Evolutionary conservation across 441 rosid species (phyloP).

Genomic region (Eruca vesicaria): DNA sequence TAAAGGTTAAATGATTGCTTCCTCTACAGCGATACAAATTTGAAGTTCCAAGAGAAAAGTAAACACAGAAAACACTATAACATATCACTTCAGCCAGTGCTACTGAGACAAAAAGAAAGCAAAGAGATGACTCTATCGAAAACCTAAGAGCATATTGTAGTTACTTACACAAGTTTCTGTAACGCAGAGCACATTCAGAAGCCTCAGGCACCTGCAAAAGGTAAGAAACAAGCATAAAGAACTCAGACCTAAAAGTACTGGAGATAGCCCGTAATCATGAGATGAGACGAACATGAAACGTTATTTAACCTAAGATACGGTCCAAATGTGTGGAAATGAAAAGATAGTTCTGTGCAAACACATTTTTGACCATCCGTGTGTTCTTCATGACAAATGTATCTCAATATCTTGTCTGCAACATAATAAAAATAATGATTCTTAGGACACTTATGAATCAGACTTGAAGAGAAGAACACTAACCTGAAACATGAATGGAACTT

Average conservation of each 20-base stretch:
- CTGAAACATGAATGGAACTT: slow-evolving; percentile 56
- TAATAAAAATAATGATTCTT: not conserved
- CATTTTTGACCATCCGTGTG: slow-evolving; percentile 29
- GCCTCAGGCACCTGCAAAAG: slow-evolving; percentile 71
- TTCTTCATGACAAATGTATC: slow-evolving; percentile 52
- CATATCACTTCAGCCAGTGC: not conserved
- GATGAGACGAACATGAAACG: not conserved
- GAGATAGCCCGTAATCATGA: too few relatives aligned
- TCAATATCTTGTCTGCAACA: slow-evolving; percentile 52
- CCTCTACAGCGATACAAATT: slow-evolving; percentile 3
- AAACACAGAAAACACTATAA: slow-evolving; percentile 2
- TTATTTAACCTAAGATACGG: slow-evolving; percentile 54
- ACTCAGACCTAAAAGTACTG: too few relatives aligned
- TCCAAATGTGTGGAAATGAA: slow-evolving; percentile 69
- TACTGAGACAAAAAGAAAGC: not conserved
- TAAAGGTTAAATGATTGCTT: not conserved
- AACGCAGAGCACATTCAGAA: slow-evolving; percentile 72
- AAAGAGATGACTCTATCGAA: not conserved
- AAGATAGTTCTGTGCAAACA: slow-evolving; percentile 51
- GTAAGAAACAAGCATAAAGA: slow-evolving; percentile 12
- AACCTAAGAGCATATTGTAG: not conserved
- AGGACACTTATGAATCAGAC: not conserved
- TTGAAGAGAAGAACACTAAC: slow-evolving; percentile 34
- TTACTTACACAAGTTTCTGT: slow-evolving; percentile 74
- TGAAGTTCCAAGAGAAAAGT: slow-evolving; percentile 3